phyloP scores from a whole-genome alignment of 176 grass and related monocot genomes.

The Oryza glumipatula region DNA sequence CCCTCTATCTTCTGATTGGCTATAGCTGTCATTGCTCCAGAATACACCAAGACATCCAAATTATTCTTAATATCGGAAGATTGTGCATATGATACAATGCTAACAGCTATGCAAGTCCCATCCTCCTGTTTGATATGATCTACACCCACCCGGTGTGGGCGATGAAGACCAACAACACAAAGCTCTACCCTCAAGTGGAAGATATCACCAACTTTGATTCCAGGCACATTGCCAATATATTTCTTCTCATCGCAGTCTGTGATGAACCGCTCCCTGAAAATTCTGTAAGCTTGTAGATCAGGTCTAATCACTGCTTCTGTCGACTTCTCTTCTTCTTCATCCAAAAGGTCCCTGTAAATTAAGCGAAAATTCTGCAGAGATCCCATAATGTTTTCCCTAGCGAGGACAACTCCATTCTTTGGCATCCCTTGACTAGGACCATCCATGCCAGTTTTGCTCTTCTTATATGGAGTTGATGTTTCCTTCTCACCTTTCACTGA shows the following conservation, averaged over 20 bases:
- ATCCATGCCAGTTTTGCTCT: constrained; percentile 34
- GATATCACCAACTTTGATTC: constrained; percentile 69
- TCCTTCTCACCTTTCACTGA: constrained; percentile 37
- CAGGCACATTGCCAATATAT: constrained; percentile 74
- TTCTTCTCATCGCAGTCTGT: constrained; percentile 45
- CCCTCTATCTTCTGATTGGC: constrained; percentile 56
- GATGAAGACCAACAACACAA: constrained; percentile 78
- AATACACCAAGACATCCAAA: constrained; percentile 70
- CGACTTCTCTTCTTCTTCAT: constrained; percentile 44
- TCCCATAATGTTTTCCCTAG: constrained; percentile 50
- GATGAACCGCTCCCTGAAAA: constrained; percentile 60
- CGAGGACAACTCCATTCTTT: background rate
- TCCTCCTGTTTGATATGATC: constrained; percentile 63
- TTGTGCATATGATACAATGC: constrained; percentile 60
- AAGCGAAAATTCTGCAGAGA: constrained; percentile 53
- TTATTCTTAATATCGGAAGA: constrained; percentile 53
- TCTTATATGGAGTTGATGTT: constrained; percentile 21
- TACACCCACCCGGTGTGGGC: constrained; percentile 49
- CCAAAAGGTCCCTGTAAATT: constrained; percentile 60
- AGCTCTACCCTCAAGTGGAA: constrained; percentile 80
- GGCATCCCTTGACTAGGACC: constrained; percentile 24
- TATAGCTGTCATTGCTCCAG: constrained; percentile 48
- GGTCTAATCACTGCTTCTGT: constrained; percentile 18
- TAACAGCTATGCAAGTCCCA: constrained; percentile 57
- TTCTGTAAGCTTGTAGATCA: constrained; percentile 66